Base-by-base conservation (phyloP, 2,329 filamentous ascomycete genomes). In the Claviceps maximensis region DNA sequence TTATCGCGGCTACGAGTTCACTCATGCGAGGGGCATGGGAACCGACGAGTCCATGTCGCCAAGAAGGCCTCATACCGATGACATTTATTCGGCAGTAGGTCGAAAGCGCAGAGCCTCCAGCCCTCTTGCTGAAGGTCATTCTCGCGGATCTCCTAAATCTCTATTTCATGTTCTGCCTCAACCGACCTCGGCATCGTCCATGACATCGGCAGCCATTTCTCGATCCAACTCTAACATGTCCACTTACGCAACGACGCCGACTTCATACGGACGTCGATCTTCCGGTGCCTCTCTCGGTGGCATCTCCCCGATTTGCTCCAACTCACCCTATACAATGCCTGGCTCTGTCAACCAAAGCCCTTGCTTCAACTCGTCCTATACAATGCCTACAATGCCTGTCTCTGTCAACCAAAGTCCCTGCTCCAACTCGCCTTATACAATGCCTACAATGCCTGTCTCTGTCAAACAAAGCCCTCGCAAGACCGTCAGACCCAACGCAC, bases 81-180 rank as follows among this genome's bases (percentile, higher is more conserved):
- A 76, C 49, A 56, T 62, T 8, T 63, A 74, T 44, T 63, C 70
- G 2, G 61, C 65, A 3, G 60, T 60, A 9, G 75, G 77, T 7
- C 73, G 74, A 55, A 82, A 82, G 65, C 72, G 78, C 47, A 70
- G 78, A 41, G 78, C 78, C 2, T 77, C 76, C 0, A 80, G 77
- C 27, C 77, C 78, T 1, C 74, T 72, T 0, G 67, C 69, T 2
- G 75, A 76, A 12, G 76, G 79, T 29, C 62, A 69, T 7, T 60
- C 68, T 19, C 72, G 77, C n/a, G 71, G 72, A 5, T 80, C 77
- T 2, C 77, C 78, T 0, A 74, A 73, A 1, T 72, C 76, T 15
- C 69, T 77, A 7, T 67, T 80, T 5, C 67, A 70, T 8, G 65
- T 71, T 2, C 71, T 75, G 25, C 68, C 73, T 5, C 72, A 75